Base-by-base conservation (phyloP, 164 flowering plant genomes). In the Magnolia changhungtana region DNA sequence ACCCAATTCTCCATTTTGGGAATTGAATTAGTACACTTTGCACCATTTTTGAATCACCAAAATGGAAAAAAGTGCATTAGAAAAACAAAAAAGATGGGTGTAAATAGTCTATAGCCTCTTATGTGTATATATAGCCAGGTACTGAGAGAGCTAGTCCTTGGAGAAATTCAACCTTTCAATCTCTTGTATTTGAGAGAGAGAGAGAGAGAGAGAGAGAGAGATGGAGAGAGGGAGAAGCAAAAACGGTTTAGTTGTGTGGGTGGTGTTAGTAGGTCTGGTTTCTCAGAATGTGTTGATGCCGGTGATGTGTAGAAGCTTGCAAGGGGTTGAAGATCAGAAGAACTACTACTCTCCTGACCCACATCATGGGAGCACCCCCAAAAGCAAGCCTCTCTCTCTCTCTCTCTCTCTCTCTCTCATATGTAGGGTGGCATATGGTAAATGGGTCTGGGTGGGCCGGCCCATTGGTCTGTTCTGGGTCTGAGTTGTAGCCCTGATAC, bases 281-380 rank as follows among this genome's bases (percentile, higher is more conserved):
- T 85, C 84, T 61, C 89, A 86, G 27, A 82, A 80, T 80, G 69
- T 89, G 77, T 78, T 80, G 49, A 50, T 84, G 76, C 88, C 86
- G 67, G 89, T 83, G 0, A 67, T 84, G 74, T 81, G 88, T 68
- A 74, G 80, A 13, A 76, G 61, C 80, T 72, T 86, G 66, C 24
- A 76, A 27, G 73, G 73, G 19, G 50, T 67, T 67, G 55, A 5
- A 74, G 86, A 80, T 63, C 87, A 91, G 74, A 91, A 91, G 82
- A 85, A 72, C 84, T 89, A 85, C 78, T 87, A 84, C 79, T 24
- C 86, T 76, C 88, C 88, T 18, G 86, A 81, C 81, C 91, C 91
- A 2, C 81, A 77, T 78, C 18, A 82, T 21, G 83, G 81, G 27
- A 63, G 86, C 88, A 37, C 90, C 85, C 7, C 75, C 50, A 4